Percentiles rank a stretch among this genome's conserved stretches.
Evolutionary conservation across 768 basidiomycete genomes (phyloP).

Genomic region (Leccinum subtestaceum): DNA sequence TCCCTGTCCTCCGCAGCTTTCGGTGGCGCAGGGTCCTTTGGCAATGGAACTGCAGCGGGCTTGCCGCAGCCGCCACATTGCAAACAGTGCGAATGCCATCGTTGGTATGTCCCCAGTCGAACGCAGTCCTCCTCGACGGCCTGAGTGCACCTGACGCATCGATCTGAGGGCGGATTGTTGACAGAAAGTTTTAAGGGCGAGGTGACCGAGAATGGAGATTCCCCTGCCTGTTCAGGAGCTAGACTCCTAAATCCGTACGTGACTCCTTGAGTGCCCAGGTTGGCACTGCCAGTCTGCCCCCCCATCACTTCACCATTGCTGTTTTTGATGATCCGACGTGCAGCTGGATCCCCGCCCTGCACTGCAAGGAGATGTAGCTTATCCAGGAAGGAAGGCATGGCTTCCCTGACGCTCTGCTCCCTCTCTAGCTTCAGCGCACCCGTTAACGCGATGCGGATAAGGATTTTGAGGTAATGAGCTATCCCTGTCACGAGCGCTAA

Average conservation of each 20-base stretch:
- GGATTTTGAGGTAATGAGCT: conserved; percentile 98
- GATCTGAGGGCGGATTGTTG: conserved; percentile 80
- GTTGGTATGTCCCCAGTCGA: conserved; percentile 89
- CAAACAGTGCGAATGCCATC: conserved; percentile 97
- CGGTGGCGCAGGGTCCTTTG: conserved; percentile 53
- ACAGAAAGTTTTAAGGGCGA: conserved; percentile 49
- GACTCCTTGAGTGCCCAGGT: conserved; percentile 79
- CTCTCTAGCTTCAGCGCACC: conserved; percentile 94
- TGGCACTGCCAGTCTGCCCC: conserved; percentile 40
- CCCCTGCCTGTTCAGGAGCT: conserved; percentile 87
- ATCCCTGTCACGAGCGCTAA: conserved; percentile 97
- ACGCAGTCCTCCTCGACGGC: conserved; percentile 99
- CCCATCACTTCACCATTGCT: conserved; percentile 60
- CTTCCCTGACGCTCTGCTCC: conserved; percentile 78
- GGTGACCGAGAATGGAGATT: conserved; percentile 63
- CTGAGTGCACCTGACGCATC: conserved; percentile 82
- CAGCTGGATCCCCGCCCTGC: conserved; percentile 77
- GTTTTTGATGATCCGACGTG: conserved; percentile 72
- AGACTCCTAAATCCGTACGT: conserved; percentile 92
- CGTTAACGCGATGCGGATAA: conserved; percentile 96
- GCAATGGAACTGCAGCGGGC: conserved; percentile 58
- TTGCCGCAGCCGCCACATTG: conserved; percentile 81
- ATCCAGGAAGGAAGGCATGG: conserved; percentile 87
- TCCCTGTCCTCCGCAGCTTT: conserved; percentile 52
- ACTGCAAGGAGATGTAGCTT: conserved; percentile 90